A percentile compares a stretch with the other conserved stretches of the same genome.
These are phyloP conservation scores for Boletellus ananas DNA, from an alignment of 768 basidiomycete genomes.

Conservation along the genomic window DNA sequence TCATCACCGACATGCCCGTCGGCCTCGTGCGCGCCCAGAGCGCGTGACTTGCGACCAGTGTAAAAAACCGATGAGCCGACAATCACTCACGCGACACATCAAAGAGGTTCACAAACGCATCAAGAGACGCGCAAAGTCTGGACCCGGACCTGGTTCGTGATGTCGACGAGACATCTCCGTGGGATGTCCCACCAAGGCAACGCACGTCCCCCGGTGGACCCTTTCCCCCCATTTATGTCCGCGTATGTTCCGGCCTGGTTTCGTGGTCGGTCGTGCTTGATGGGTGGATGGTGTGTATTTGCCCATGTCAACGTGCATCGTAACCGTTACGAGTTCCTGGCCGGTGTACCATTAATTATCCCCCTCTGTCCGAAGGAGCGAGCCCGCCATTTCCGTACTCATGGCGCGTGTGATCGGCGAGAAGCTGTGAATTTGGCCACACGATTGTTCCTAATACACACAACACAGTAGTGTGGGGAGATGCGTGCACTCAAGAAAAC, in stretches of 20 bases:
- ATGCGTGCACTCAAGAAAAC: slow-evolving; percentile 34
- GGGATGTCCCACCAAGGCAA: not conserved
- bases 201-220: not conserved
- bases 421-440: not conserved
- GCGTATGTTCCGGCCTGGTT: not conserved
- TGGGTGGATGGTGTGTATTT: not conserved
- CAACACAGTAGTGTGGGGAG: not conserved
- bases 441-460: not conserved
- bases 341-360: slow-evolving; percentile 3
- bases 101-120: slow-evolving; percentile 17
- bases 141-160: not conserved
- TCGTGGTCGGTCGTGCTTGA: not conserved
- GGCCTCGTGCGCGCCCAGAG: not conserved
- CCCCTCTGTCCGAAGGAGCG: not conserved
- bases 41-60: slow-evolving; percentile 7
- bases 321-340: not conserved
- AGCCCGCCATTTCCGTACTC: not conserved
- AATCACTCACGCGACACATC: slow-evolving; percentile 18
- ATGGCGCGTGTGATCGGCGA: not conserved
- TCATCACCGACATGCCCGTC: slow-evolving; percentile 1
- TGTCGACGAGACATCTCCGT: no score
- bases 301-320: not conserved
- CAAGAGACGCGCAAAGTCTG: slow-evolving; percentile 10
- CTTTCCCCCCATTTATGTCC: not conserved
- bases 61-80: slow-evolving; percentile 10